Conservation (phyloP, 768 basidiomycete species). For the Flagelloscypha sp. region DNA sequence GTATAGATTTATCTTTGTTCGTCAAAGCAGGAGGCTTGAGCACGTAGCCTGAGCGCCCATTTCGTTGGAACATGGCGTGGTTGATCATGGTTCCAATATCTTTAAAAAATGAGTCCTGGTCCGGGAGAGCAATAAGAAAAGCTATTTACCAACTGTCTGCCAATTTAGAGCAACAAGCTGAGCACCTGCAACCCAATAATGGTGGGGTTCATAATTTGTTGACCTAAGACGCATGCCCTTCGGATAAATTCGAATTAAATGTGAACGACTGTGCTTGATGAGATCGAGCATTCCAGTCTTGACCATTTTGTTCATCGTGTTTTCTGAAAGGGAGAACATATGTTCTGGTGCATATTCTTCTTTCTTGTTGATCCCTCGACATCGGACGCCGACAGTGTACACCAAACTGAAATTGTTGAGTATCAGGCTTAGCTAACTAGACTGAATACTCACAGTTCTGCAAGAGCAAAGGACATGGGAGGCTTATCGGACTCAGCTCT, state of each 20-base stretch:
- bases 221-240: slow-evolving; percentile 74
- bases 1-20: slow-evolving; percentile 38
- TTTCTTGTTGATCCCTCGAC: slow-evolving; percentile 81
- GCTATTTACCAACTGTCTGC: slow-evolving; percentile 87
- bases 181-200: slow-evolving; percentile 82
- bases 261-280: slow-evolving; percentile 78
- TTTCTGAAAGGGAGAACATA: slow-evolving; percentile 90
- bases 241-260: slow-evolving; percentile 82
- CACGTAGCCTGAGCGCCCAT: slow-evolving; percentile 60
- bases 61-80: slow-evolving; percentile 65
- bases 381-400: slow-evolving; percentile 95
- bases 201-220: slow-evolving; percentile 82
- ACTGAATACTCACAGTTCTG: no score
- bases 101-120: slow-evolving; percentile 16
- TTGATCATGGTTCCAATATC: slow-evolving; percentile 67
- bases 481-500: no score
- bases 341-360: slow-evolving; percentile 81
- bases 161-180: slow-evolving; percentile 95
- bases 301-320: slow-evolving; percentile 65
- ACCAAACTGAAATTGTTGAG: no score
- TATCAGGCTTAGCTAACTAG: no score
- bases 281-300: slow-evolving; percentile 58
- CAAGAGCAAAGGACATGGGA: slow-evolving; percentile 75
- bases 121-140: neutral
- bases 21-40: slow-evolving; percentile 57